Evolutionary conservation across 768 basidiomycete genomes (phyloP), one percentile per base, ranked within the genome.

Genomic region (Rhizopogon salebrosus): DNA sequence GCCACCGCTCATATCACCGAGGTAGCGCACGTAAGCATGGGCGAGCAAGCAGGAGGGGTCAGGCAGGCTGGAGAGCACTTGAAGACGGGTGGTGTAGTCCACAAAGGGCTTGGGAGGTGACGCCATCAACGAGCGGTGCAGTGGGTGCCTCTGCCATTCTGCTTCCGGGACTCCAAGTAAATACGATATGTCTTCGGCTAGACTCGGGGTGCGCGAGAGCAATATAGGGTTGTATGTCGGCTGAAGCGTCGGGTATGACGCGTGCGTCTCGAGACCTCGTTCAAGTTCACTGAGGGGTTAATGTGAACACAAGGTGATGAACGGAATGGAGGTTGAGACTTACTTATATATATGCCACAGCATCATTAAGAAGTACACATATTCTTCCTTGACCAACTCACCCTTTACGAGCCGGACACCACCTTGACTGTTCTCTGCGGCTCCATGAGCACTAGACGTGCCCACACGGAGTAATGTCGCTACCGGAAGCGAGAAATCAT

Each of bases 11-110:
- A 91, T 72, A 64, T 92, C 89, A 48, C 87, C 89, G 29, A 91
- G 77, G 67, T 91, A 91, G 31, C 88, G 79, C n/a, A 89, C 85
- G 62, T 91, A 91, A 1, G 89, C 76, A 66, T 92, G 90, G 0
- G 89, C 84, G 6, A 92, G 75, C 6, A 92, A 77, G 6, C 74
- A 67, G 0, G 78, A 68, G 10, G 75, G 81, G 61, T 77, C 78
- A 6, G 59, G 54, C 22, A 9, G 22, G 48, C 71, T 68, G 9
- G 75, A 64, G 38, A 87, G 70, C 18, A 69, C 59, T 9, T 71
- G 62, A 40, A 92, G 72, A 43, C 84, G 82, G 5, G 66, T 57
- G 54, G 80, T 65, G 67, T 88, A 92, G 3, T 65, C 68, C 3
- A 67, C 53, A 7, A 91, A 69, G 6, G 79, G 70, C 3, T 70